Evolutionary conservation across 352 stramenopile genomes (phyloP).

Genomic region (Globisporangium camurandrum): DNA sequence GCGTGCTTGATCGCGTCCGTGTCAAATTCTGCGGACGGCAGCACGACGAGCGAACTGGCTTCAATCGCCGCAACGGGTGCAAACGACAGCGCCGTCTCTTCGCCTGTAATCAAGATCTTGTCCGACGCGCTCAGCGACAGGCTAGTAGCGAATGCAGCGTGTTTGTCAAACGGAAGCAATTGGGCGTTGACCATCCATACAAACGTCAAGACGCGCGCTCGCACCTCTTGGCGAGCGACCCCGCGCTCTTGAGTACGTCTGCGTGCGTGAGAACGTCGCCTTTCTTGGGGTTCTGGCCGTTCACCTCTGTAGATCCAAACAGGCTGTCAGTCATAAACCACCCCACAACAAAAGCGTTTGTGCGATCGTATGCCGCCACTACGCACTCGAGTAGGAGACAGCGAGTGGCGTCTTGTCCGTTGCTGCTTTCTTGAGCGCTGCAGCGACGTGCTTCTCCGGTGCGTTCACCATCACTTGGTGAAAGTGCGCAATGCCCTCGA

Average conservation of each 20-base stretch:
- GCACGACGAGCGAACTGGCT: constrained; percentile 68
- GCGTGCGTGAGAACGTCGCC: constrained; percentile 70
- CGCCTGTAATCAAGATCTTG: constrained; percentile 77
- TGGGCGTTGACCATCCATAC: neutral
- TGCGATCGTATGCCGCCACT: neutral
- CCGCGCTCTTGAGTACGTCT: constrained; percentile 69
- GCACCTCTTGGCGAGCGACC: constrained; percentile 64
- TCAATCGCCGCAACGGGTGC: constrained; percentile 67
- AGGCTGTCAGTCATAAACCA: too few species aligned
- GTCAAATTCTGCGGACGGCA: constrained; percentile 65
- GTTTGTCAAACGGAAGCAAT: too few species aligned
- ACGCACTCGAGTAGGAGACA: constrained; percentile 76
- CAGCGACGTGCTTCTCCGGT: constrained; percentile 55
- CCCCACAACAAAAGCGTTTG: constrained; percentile 1
- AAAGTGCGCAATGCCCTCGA: constrained; percentile 73
- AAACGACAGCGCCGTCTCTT: constrained; percentile 57
- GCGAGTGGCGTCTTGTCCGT: constrained; percentile 65
- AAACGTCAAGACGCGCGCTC: constrained; percentile 3
- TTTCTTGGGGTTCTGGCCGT: constrained; percentile 77
- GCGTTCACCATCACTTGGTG: constrained; percentile 77
- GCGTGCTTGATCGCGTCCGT: constrained; percentile 65
- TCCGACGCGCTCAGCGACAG: constrained; percentile 64
- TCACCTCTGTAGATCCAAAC: constrained; percentile 62
- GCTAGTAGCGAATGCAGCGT: too few species aligned
- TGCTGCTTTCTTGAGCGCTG: constrained; percentile 49